These are phyloP conservation scores for Coniferiporia weirii DNA, from an alignment of 1,284 basidiomycete genomes.

Conservation along the genomic window DNA sequence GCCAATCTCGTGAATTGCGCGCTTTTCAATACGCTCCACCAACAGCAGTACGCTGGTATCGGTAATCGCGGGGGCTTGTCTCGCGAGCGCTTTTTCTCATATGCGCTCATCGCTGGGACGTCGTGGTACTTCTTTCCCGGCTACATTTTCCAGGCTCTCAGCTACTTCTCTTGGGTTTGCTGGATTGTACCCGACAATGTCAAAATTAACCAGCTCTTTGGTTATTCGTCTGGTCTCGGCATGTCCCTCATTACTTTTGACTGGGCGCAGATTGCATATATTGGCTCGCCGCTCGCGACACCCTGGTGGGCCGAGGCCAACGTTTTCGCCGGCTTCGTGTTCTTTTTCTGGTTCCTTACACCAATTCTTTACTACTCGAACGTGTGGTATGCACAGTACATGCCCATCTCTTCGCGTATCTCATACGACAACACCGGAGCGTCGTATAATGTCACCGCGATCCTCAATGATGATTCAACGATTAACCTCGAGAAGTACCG, in stretches of 20 bases:
- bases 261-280: slow-evolving; percentile 66
- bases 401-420: slow-evolving; percentile 38
- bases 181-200: slow-evolving; percentile 32
- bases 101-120: slow-evolving; percentile 21
- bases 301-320: slow-evolving; percentile 82
- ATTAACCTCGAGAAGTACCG: slow-evolving; percentile 49
- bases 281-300: slow-evolving; percentile 55
- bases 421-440: slow-evolving; percentile 32
- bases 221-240: slow-evolving; percentile 73
- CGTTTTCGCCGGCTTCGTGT: slow-evolving; percentile 70
- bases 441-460: slow-evolving; percentile 40
- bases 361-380: slow-evolving; percentile 33
- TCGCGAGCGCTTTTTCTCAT: slow-evolving; percentile 45
- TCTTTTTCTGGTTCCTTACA: slow-evolving; percentile 59
- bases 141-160: slow-evolving; percentile 54
- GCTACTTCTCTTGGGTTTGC: slow-evolving; percentile 36
- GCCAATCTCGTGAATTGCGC: slow-evolving; percentile 46
- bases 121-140: slow-evolving; percentile 65
- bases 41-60: slow-evolving; percentile 44
- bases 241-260: slow-evolving; percentile 70
- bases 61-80: slow-evolving; percentile 39
- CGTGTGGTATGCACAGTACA: slow-evolving; percentile 35
- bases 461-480: slow-evolving; percentile 45
- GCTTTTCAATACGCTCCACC: slow-evolving; percentile 53
- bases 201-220: slow-evolving; percentile 73